Percentiles rank a stretch among this genome's conserved stretches.
Conservation (phyloP, 768 basidiomycete species). For the Tricholomella constricta region DNA sequence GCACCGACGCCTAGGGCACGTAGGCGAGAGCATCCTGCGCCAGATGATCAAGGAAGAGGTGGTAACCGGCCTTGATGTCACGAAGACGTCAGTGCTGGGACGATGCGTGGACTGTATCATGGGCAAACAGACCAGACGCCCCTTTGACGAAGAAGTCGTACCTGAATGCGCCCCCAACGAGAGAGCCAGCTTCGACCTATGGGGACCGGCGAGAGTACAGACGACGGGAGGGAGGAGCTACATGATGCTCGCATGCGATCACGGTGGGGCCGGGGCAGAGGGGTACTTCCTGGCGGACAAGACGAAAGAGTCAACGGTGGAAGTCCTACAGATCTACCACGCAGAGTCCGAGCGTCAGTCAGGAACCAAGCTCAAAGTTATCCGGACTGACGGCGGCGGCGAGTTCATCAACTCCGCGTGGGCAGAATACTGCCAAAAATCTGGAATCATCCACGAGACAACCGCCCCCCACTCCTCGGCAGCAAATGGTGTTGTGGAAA, state of each 20-base stretch:
- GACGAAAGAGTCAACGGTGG: neutral
- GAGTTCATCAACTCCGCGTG: neutral
- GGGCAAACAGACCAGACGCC: neutral
- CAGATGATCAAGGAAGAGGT: neutral
- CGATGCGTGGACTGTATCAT: neutral
- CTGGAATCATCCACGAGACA: slow-evolving; percentile 17
- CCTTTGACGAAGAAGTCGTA: neutral
- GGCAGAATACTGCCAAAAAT: neutral
- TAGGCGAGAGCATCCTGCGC: neutral
- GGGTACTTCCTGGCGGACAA: slow-evolving; percentile 2
- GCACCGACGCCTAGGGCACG: slow-evolving; percentile 1
- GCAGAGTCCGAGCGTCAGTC: neutral
- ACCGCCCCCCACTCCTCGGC: no score
- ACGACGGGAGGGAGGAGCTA: neutral
- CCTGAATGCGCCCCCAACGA: neutral
- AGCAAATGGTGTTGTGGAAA: slow-evolving; percentile 28
- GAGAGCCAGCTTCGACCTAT: neutral
- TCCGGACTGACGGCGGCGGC: neutral
- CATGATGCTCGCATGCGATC: neutral
- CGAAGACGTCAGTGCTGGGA: neutral
- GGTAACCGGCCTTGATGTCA: neutral
- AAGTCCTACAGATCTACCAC: neutral
- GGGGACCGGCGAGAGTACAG: neutral
- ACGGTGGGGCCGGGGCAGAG: neutral
- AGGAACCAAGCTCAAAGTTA: neutral